A percentile compares a stretch with the other conserved stretches of the same genome.
Conservation (phyloP, 441 rosid species). For the Erodium moschatum region DNA sequence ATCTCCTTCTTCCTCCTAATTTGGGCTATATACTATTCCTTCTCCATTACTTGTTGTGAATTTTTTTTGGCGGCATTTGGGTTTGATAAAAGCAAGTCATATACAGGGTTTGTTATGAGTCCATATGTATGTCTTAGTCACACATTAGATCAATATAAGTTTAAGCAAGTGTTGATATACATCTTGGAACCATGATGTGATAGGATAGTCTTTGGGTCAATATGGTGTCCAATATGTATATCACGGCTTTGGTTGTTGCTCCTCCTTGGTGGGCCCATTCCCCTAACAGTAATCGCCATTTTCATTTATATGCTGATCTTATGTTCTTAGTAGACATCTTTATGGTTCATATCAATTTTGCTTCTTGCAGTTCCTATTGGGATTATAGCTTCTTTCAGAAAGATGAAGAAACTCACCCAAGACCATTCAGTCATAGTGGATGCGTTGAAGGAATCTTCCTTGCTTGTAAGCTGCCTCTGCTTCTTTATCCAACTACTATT, state of each 20-base stretch:
- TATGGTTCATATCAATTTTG: neutral
- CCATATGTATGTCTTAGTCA: neutral
- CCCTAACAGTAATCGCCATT: no score
- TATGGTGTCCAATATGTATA: no score
- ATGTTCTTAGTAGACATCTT: no score
- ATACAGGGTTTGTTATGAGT: neutral
- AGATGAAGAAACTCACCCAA: conserved; percentile 67
- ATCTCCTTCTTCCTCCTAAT: neutral
- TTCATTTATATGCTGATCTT: no score
- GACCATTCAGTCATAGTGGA: conserved; percentile 38
- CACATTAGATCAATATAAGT: neutral
- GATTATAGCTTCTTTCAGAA: conserved; percentile 55
- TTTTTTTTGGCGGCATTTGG: neutral
- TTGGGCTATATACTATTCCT: neutral
- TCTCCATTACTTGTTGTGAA: neutral
- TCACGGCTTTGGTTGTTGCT: no score
- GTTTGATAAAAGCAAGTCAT: neutral
- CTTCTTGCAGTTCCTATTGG: conserved; percentile 58
- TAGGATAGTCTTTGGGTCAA: no score
- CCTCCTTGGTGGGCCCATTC: no score
- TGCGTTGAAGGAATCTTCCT: conserved; percentile 72
- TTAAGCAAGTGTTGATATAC: neutral
- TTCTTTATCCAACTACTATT: neutral
- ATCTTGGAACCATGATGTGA: no score
- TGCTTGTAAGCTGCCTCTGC: conserved; percentile 44